Percentiles rank a stretch among this genome's conserved stretches.
These are phyloP conservation scores for Puccinia novopanici DNA, from an alignment of 1,284 basidiomycete genomes.

Conservation along the genomic window DNA sequence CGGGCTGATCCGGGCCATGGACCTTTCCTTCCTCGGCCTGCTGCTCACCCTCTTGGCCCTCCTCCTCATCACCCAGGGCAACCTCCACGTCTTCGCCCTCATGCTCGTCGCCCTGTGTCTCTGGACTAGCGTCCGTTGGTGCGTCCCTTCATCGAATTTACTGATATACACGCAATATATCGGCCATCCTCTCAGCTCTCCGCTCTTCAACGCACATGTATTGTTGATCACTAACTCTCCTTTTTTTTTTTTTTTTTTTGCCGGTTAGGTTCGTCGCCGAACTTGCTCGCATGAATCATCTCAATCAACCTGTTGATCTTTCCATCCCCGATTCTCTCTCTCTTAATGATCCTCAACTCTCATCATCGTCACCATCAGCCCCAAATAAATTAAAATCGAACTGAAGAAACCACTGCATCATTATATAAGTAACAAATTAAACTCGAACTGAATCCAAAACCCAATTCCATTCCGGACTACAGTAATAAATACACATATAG, in stretches of 20 bases:
- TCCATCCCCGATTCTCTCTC: neutral
- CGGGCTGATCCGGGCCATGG: slow-evolving; percentile 57
- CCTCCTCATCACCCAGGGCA: slow-evolving; percentile 57
- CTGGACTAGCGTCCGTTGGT: slow-evolving; percentile 60
- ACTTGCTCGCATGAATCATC: slow-evolving; percentile 32
- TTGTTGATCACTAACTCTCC: neutral
- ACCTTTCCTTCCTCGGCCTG: slow-evolving; percentile 59
- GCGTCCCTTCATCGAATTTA: slow-evolving; percentile 49
- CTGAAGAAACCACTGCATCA: neutral
- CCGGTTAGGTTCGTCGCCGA: slow-evolving; percentile 34
- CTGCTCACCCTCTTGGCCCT: slow-evolving; percentile 58
- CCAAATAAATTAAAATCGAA: slow-evolving; percentile 5
- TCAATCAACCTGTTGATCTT: slow-evolving; percentile 40
- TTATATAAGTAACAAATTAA: too few relatives aligned
- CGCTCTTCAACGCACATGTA: neutral
- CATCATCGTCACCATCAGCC: neutral
- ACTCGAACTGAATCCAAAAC: too few relatives aligned
- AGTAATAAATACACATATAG: too few relatives aligned
- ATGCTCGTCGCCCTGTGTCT: slow-evolving; percentile 57
- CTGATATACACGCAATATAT: too few relatives aligned
- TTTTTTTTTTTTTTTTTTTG: neutral
- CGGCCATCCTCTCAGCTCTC: neutral
- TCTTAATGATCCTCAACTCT: neutral
- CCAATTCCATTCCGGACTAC: too few relatives aligned
- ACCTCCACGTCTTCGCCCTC: slow-evolving; percentile 59